Evolutionary conservation across 352 stramenopile genomes (phyloP).

Genomic region (Globisporangium uncinulatum): DNA sequence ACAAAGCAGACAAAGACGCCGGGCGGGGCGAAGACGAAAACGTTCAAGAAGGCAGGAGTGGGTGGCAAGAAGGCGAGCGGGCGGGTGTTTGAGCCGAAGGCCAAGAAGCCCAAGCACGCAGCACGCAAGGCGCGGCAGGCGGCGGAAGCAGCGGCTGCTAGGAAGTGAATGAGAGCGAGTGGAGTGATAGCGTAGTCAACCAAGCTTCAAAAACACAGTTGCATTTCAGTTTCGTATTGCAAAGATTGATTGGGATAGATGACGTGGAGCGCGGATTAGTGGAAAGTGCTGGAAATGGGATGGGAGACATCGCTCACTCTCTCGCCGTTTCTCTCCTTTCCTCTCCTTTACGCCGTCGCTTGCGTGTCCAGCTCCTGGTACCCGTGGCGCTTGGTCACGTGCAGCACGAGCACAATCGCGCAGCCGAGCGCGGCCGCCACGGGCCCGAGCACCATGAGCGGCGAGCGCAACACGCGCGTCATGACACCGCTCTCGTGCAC

Average conservation of each 20-base stretch:
- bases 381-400: constrained; percentile 43
- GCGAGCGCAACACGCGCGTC: constrained; percentile 6
- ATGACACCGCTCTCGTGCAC: constrained; percentile 1
- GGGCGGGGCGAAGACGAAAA: constrained; percentile 4
- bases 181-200: constrained; percentile 6
- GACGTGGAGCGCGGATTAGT: no score
- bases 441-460: constrained; percentile 15
- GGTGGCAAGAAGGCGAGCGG: constrained; percentile 22
- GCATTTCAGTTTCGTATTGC: not conserved
- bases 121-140: constrained; percentile 55
- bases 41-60: constrained; percentile 8
- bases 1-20: constrained; percentile 14
- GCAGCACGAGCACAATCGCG: constrained; percentile 20
- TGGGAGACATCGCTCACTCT: not conserved
- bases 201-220: not conserved
- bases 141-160: constrained; percentile 27
- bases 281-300: no score
- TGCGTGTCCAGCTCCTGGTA: constrained; percentile 36
- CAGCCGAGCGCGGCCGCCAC: constrained; percentile 21
- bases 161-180: constrained; percentile 2
- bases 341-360: not conserved
- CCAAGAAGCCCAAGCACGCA: constrained; percentile 68
- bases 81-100: constrained; percentile 24
- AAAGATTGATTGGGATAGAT: not conserved
- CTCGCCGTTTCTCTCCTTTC: not conserved